A percentile compares a stretch with the other conserved stretches of the same genome.
Conservation (phyloP, 169 alveolate genomes). For the Plasmodium knowlesi region DNA sequence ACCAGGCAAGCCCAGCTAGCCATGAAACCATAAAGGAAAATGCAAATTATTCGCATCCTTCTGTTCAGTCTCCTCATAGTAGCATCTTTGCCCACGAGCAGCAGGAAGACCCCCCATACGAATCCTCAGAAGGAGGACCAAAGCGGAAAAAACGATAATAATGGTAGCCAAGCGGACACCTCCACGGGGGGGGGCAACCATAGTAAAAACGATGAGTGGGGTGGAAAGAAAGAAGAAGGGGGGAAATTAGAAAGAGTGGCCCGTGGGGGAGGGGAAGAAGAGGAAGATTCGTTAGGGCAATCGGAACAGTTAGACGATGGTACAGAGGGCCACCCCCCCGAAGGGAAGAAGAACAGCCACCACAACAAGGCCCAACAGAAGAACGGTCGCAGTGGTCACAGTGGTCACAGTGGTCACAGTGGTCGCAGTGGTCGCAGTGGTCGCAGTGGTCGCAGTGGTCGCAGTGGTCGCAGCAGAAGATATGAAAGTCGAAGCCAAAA, state of each 20-base stretch:
- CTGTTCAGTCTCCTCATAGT: background rate
- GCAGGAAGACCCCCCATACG: background rate
- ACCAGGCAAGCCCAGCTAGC: background rate
- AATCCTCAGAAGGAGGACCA: background rate
- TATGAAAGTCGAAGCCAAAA: background rate
- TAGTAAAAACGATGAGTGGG: background rate
- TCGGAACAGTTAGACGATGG: background rate
- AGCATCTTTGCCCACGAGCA: background rate
- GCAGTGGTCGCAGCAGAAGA: background rate
- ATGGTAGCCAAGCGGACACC: background rate
- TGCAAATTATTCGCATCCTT: background rate
- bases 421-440: background rate
- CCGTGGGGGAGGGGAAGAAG: background rate
- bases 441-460: background rate
- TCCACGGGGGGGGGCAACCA: background rate
- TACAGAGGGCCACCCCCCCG: background rate
- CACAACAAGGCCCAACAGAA: too few species aligned
- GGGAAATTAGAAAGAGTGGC: too few species aligned
- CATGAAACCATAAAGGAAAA: background rate
- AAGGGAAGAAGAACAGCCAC: background rate
- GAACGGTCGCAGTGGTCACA: background rate
- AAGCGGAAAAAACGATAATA: background rate
- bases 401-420: too few species aligned
- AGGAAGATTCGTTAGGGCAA: background rate
- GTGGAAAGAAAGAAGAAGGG: background rate